These are phyloP conservation scores for Sindora glabra DNA, from an alignment of 306 rosid genomes.

Conservation along the genomic window DNA sequence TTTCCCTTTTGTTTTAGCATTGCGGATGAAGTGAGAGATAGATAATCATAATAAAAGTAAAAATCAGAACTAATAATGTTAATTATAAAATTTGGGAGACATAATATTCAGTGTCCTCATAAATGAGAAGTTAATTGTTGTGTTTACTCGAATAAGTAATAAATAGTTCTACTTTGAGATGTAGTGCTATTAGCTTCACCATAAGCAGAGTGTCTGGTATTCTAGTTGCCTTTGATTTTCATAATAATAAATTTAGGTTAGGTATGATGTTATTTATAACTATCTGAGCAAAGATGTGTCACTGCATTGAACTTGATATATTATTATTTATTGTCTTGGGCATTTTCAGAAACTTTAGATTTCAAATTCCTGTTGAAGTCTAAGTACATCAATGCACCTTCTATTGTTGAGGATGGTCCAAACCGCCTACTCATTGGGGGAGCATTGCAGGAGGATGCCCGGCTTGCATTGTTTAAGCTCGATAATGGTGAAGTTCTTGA, in stretches of 20 bases:
- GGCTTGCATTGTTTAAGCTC: conserved; percentile 71
- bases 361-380: conserved; percentile 94
- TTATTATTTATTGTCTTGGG: conserved; percentile 14
- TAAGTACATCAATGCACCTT: conserved; percentile 51
- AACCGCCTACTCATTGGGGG: conserved; percentile 77
- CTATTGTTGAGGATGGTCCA: conserved; percentile 89
- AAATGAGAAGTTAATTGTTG: too few species aligned
- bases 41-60: too few species aligned
- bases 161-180: not conserved
- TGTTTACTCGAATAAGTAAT: not conserved
- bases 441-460: conserved; percentile 78
- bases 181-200: conserved; percentile 7
- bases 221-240: not conserved
- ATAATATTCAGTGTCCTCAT: too few species aligned
- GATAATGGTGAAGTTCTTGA: conserved; percentile 60
- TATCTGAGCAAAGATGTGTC: not conserved
- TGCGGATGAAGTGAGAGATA: too few species aligned
- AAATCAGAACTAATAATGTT: too few species aligned
- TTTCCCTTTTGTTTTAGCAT: too few species aligned
- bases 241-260: not conserved
- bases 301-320: conserved; percentile 11
- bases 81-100: too few species aligned
- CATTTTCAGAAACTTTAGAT: conserved; percentile 71
- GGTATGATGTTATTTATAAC: not conserved
- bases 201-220: not conserved